phyloP scores from a whole-genome alignment of 1,284 basidiomycete species.

The Volvariella surrecta region DNA sequence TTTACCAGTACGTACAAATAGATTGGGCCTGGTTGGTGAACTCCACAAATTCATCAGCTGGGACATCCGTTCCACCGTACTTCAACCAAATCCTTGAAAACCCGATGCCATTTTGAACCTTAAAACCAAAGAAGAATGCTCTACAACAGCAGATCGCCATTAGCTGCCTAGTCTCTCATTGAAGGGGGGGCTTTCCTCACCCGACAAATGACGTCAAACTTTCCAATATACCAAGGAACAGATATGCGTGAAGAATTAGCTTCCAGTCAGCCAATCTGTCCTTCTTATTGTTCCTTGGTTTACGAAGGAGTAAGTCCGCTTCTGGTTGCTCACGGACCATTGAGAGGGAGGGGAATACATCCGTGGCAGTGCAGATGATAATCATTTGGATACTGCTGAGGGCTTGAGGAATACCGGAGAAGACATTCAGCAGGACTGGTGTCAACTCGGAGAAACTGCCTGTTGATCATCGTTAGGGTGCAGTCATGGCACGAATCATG shows the following conservation, averaged over 20 bases:
- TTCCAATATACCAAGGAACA: conserved; percentile 51
- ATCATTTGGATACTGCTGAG: conserved; percentile 36
- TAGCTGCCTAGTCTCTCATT: too few relatives aligned
- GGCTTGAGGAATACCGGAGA: conserved; percentile 33
- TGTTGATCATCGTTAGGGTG: conserved; percentile 9
- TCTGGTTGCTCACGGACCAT: conserved; percentile 54
- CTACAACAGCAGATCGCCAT: not conserved
- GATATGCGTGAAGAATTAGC: conserved; percentile 58
- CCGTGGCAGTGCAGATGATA: conserved; percentile 52
- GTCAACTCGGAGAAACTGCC: conserved; percentile 56
- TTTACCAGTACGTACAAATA: conserved; percentile 2
- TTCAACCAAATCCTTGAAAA: conserved; percentile 34
- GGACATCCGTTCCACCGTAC: conserved; percentile 31
- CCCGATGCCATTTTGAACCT: conserved; percentile 34
- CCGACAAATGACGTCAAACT: conserved; percentile 15
- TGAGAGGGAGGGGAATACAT: conserved; percentile 45
- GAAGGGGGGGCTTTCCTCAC: conserved; percentile 22
- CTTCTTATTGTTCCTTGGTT: conserved; percentile 53
- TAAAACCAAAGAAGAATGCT: conserved; percentile 12
- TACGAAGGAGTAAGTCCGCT: conserved; percentile 46
- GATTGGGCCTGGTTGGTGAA: conserved; percentile 17
- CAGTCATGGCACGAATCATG: not conserved
- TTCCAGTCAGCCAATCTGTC: conserved; percentile 41
- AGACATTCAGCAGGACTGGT: conserved; percentile 51
- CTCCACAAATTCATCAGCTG: conserved; percentile 14